Conservation (phyloP, 345 rosid species). For the Lenwebbia sp. region DNA sequence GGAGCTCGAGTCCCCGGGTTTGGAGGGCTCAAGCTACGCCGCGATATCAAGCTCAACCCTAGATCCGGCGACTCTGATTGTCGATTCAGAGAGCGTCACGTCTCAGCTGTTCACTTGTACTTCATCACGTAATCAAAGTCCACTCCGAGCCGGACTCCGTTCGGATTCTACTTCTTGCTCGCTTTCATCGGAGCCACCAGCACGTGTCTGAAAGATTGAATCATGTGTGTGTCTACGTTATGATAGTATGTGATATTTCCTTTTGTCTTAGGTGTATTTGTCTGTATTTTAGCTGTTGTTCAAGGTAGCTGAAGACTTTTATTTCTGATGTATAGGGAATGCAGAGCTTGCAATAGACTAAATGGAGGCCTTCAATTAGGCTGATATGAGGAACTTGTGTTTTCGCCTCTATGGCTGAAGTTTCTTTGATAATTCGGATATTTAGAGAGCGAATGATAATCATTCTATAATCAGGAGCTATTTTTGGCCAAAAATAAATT, state of each 20-base stretch:
- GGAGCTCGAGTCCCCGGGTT: neutral
- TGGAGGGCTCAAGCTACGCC: neutral
- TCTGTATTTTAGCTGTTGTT: neutral
- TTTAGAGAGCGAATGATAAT: no score
- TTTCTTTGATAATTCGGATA: neutral
- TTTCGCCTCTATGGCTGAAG: neutral
- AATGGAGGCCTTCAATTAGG: neutral
- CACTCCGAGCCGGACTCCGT: constrained; percentile 62
- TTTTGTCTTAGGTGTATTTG: neutral
- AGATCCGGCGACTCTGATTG: constrained; percentile 70
- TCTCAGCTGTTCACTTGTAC: constrained; percentile 69
- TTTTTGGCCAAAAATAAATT: no score
- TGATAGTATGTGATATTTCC: neutral
- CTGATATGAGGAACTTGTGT: neutral
- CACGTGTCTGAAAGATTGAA: constrained; percentile 13
- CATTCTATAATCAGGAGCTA: no score
- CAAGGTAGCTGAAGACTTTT: neutral
- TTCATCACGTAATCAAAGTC: constrained; percentile 71
- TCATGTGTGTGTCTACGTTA: neutral
- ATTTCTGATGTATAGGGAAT: neutral
- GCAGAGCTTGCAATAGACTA: neutral
- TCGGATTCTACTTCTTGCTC: constrained; percentile 89
- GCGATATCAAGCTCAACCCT: neutral
- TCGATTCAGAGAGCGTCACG: constrained; percentile 69
- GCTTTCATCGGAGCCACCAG: constrained; percentile 75